These are phyloP conservation scores for Skeletonema menzelii DNA, from an alignment of 108 stramenopile genomes.

Conservation along the genomic window DNA sequence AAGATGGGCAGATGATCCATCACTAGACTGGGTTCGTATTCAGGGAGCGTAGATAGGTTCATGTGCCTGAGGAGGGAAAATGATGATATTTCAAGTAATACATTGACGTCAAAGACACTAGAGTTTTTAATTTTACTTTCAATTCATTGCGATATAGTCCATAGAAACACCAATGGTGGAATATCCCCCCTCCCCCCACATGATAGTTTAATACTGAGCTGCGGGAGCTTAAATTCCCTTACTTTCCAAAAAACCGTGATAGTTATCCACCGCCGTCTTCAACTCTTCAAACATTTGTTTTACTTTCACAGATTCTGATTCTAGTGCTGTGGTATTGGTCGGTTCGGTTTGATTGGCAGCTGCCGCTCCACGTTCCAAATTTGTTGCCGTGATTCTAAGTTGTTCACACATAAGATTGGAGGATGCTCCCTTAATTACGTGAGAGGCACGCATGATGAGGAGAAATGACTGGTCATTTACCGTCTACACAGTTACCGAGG, in stretches of 20 bases:
- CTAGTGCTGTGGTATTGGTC: conserved; percentile 17
- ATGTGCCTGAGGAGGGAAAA: not conserved
- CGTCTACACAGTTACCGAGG: conserved; percentile 13
- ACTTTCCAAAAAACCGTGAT: conserved; percentile 58
- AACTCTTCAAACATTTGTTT: conserved; percentile 51
- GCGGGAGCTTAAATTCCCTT: conserved; percentile 31
- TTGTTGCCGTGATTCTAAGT: conserved; percentile 62
- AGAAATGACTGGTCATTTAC: conserved; percentile 55
- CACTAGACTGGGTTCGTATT: conserved; percentile 16
- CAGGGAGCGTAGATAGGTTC: conserved; percentile 2
- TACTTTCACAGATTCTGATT: conserved; percentile 35
- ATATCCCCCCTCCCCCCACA: not conserved
- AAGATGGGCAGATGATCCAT: conserved; percentile 11
- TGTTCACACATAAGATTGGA: conserved; percentile 91
- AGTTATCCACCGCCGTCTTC: conserved; percentile 58
- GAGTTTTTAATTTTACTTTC: not conserved
- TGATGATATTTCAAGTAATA: too few species aligned
- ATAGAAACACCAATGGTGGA: not conserved
- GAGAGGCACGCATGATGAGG: conserved; percentile 75
- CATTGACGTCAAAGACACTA: not conserved
- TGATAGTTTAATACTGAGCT: not conserved
- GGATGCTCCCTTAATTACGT: conserved; percentile 92
- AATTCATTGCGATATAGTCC: not conserved
- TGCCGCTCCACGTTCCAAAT: conserved; percentile 67
- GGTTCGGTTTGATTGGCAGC: conserved; percentile 31